Evolutionary conservation across 2,329 filamentous ascomycete genomes (phyloP).

Genomic region (Aspergillus sp.): DNA sequence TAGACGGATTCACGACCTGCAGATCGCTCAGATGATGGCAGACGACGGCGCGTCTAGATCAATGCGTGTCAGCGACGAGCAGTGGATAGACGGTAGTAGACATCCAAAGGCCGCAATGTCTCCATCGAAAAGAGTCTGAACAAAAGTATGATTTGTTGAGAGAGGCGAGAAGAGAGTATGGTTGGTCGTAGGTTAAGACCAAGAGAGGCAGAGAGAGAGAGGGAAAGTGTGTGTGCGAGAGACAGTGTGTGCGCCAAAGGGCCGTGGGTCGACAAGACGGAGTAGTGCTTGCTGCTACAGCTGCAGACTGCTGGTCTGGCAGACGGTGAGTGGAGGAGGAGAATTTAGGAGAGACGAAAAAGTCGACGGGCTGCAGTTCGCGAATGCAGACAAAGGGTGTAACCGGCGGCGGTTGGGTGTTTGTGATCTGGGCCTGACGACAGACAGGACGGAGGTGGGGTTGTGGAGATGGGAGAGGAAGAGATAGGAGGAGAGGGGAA

Average conservation of each 20-base stretch:
- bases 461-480: conserved; percentile 3
- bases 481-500: background rate
- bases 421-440: background rate
- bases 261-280: too few relatives aligned
- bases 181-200: conserved; percentile 8
- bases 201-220: conserved; percentile 6
- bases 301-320: conserved; percentile 1
- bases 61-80: background rate
- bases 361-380: conserved; percentile 9
- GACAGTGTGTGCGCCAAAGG: background rate
- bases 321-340: conserved; percentile 15
- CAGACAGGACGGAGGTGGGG: background rate
- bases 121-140: conserved; percentile 1
- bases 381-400: background rate
- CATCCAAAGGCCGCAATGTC: background rate
- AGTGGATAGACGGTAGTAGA: background rate
- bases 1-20: background rate
- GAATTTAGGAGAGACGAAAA: conserved; percentile 6
- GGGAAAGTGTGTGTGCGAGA: conserved; percentile 3
- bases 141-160: conserved; percentile 10
- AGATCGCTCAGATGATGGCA: background rate
- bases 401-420: background rate
- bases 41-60: background rate
- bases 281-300: too few relatives aligned
- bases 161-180: conserved; percentile 3